These are phyloP conservation scores for Cucurbita maxima DNA, from an alignment of 306 rosid species.

Conservation along the genomic window DNA sequence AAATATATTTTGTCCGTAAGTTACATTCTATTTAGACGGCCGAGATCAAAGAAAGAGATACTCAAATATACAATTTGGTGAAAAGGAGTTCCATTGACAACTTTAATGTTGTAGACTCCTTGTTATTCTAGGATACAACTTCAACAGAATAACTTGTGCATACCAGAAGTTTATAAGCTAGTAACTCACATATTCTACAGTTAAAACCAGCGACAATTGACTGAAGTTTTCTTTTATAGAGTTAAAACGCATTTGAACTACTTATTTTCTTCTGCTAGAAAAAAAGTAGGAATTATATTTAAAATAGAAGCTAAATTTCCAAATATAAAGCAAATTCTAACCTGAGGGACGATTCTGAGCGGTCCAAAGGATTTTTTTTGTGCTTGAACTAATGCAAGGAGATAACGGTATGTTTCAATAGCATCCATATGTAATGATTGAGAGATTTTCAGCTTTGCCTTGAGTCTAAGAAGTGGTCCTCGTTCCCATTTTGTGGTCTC, in stretches of 20 bases:
- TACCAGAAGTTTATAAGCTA: background rate
- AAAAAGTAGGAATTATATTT: background rate
- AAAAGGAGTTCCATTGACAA: background rate
- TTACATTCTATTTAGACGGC: background rate
- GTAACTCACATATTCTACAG: background rate
- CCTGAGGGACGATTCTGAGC: slow-evolving; percentile 39
- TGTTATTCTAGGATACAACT: background rate
- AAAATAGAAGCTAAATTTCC: background rate
- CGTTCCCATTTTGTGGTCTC: slow-evolving; percentile 92
- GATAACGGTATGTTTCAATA: slow-evolving; percentile 75
- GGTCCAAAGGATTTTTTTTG: slow-evolving; percentile 78
- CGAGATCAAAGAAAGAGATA: background rate
- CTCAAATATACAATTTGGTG: background rate
- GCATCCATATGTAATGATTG: slow-evolving; percentile 71
- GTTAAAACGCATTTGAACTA: background rate
- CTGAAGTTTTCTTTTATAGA: background rate
- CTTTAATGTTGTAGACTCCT: background rate
- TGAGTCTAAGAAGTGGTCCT: slow-evolving; percentile 77
- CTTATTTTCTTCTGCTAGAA: background rate
- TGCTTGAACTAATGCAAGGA: slow-evolving; percentile 94
- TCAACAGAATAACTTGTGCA: background rate
- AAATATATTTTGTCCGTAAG: background rate
- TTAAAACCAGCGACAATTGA: background rate
- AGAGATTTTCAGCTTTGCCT: slow-evolving; percentile 69
- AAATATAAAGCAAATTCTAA: slow-evolving; percentile 10